Evolutionary conservation across 164 flowering plant genomes (phyloP).

Genomic region (Magnolia sinica): DNA sequence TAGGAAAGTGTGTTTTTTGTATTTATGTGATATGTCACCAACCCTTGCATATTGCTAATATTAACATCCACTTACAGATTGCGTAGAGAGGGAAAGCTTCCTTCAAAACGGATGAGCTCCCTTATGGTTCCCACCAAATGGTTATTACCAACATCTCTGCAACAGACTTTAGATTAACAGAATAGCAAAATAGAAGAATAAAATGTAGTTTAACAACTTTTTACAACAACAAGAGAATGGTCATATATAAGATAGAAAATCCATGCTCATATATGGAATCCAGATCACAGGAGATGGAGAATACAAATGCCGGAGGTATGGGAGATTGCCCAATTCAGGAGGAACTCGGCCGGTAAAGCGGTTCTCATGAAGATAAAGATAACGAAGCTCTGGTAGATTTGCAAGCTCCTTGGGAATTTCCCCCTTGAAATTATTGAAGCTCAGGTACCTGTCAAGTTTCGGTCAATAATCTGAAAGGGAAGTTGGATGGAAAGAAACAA

Average conservation of each 20-base stretch:
- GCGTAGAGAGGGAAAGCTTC: conserved; percentile 88
- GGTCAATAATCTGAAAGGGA: not conserved
- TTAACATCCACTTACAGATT: conserved; percentile 61
- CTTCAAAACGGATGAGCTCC: conserved; percentile 82
- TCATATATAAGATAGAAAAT: not conserved
- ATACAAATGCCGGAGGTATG: conserved; percentile 78
- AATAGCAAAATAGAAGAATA: not conserved
- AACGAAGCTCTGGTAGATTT: conserved; percentile 81
- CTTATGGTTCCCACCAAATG: conserved; percentile 93
- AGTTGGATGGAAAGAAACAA: not conserved
- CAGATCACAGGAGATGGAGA: conserved; percentile 3
- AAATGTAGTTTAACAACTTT: not conserved
- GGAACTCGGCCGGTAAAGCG: conserved; percentile 83
- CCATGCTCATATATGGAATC: not conserved
- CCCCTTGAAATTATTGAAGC: conserved; percentile 93
- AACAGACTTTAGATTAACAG: not conserved
- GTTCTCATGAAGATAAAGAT: conserved; percentile 88
- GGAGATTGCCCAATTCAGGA: conserved; percentile 81
- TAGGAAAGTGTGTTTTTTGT: no score
- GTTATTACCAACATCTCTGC: conserved; percentile 91
- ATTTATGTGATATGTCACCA: no score
- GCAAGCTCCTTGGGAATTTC: conserved; percentile 98
- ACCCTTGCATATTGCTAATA: no score
- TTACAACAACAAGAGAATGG: not conserved
- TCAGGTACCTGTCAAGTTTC: conserved; percentile 59